Conservation (phyloP, 257 asterid species). For the Jacaranda copaia region DNA sequence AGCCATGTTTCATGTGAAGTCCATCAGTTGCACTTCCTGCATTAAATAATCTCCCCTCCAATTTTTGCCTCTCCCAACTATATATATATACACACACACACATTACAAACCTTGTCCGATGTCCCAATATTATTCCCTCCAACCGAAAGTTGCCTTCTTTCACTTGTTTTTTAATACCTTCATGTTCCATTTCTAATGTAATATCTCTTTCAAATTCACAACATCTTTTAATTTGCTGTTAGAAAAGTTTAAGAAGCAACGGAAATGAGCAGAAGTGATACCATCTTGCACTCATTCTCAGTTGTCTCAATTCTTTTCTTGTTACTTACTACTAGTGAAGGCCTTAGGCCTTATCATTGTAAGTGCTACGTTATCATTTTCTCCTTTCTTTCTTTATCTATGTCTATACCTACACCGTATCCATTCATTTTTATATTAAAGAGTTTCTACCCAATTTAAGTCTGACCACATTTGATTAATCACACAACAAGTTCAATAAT, state of each 20-base stretch:
- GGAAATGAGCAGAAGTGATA: constrained; percentile 27
- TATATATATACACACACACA: no score
- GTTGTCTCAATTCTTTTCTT: constrained; percentile 46
- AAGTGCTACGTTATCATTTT: constrained; percentile 27
- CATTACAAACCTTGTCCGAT: constrained; percentile 38
- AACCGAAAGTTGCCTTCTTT: neutral
- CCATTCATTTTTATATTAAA: no score
- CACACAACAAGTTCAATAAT: no score
- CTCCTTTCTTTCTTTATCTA: neutral
- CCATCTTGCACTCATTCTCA: constrained; percentile 32
- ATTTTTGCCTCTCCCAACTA: neutral
- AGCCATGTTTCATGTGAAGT: constrained; percentile 81
- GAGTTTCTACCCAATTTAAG: no score
- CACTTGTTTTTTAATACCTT: neutral
- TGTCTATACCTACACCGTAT: neutral
- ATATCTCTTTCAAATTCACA: neutral
- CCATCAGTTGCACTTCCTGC: constrained; percentile 56
- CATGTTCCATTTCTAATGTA: constrained; percentile 10
- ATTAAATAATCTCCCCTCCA: constrained; percentile 41
- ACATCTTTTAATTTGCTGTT: no score
- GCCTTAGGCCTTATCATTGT: constrained; percentile 74
- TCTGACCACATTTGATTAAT: neutral
- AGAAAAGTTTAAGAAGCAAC: constrained; percentile 11
- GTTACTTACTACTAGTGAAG: constrained; percentile 46
- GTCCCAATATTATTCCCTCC: constrained; percentile 23